These are phyloP conservation scores for Ambrosia hybrid DNA, from an alignment of 140 eudicot genomes.

Conservation along the genomic window DNA sequence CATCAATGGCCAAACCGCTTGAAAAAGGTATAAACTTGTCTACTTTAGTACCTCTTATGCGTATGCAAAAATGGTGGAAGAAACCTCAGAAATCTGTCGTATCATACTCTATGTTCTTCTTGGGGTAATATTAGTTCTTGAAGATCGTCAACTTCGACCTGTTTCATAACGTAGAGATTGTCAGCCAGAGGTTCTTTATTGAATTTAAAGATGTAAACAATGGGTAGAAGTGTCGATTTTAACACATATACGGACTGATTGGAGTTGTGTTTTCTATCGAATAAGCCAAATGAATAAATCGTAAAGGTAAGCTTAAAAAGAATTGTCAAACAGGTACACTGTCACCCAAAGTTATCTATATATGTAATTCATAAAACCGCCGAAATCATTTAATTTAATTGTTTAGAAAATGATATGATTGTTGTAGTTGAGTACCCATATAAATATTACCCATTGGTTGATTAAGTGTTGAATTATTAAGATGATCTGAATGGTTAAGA, in stretches of 20 bases:
- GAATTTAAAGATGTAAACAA: not conserved
- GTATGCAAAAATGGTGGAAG: slow-evolving; percentile 34
- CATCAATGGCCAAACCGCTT: not conserved
- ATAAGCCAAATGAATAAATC: not conserved
- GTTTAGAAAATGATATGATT: not conserved
- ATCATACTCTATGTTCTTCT: slow-evolving; percentile 60
- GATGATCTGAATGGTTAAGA: too few relatives aligned
- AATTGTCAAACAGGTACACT: not conserved
- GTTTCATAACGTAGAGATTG: slow-evolving; percentile 11
- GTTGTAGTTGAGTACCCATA: not conserved
- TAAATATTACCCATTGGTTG: not conserved
- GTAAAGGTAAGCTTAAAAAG: not conserved
- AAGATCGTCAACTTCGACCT: slow-evolving; percentile 78
- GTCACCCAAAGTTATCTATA: not conserved
- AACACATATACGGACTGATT: too few relatives aligned
- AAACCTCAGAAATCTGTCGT: slow-evolving; percentile 14
- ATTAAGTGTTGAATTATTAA: too few relatives aligned
- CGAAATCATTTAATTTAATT: not conserved
- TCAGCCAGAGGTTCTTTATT: not conserved
- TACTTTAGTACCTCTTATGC: slow-evolving; percentile 15
- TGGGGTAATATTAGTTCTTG: slow-evolving; percentile 72
- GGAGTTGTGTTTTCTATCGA: too few relatives aligned
- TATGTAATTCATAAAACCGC: not conserved
- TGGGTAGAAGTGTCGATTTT: not conserved
- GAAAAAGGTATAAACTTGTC: slow-evolving; percentile 21